Evolutionary conservation across 768 basidiomycete genomes (phyloP), one percentile per base, ranked within the genome.

Genomic region (Trametes cinnabarina): DNA sequence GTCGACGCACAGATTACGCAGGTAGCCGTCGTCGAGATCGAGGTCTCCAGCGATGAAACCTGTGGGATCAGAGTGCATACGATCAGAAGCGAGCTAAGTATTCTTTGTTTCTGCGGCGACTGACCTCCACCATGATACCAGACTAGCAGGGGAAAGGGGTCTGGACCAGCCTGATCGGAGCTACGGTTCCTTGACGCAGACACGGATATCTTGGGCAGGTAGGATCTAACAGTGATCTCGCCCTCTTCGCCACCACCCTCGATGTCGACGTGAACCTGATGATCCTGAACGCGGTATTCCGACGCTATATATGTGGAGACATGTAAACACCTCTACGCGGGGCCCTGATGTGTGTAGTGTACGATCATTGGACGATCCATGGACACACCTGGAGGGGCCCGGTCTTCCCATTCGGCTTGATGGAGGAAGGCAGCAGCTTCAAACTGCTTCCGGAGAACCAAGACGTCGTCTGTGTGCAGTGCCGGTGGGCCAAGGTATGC

Each of bases 11-110:
- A 62, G 30, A 28, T 42, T 51, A 12, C 63, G 60, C 22, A 61
- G 43, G 25, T 50, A 49, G 12, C 32, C 46, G 44, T 64, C 67
- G 23, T 67, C 64, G 25, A 44, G 34, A 8, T 67, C 60, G 12
- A 68, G 15, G 15, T 51, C 47, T 2, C 65, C 65, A 23, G 50
- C 46, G n/a, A 60, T 30, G 34, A 54, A 39, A 4, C 55, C 55
- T 47, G 17, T 6, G 17, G 4, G 6, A 3, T 3, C 11, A 3
- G 26, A 2, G 30, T 35, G 15, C 41, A 37, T 14, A 5, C 22
- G 37, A 20, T 26, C 20, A 14, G 34, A 34, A 34, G 8, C 34
- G 34, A 34, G 34, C n/a, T n/a, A 14, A 34, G 17, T 39, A 22
- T 15, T 19, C 23, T 34, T n/a, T 15, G 2, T 15, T 1, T 3